These are phyloP conservation scores for Dichomitus squalens DNA, from an alignment of 1,284 basidiomycete species.

Conservation along the genomic window DNA sequence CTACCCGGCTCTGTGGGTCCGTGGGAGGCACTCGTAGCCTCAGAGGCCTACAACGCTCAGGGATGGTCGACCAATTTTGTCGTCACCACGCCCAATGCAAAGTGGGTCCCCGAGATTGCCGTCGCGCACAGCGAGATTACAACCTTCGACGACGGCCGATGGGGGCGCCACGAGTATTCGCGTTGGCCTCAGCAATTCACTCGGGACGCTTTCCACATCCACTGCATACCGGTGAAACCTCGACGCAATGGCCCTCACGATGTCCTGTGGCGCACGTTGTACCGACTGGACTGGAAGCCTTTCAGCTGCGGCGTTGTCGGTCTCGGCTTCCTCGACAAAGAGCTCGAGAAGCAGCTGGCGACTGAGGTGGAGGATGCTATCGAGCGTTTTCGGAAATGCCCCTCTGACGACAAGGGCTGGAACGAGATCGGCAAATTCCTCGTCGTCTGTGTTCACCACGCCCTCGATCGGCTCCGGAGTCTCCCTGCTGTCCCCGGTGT, in stretches of 20 bases:
- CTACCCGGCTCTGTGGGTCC: neutral
- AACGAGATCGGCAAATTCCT: neutral
- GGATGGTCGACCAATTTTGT: neutral
- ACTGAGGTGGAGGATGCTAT: neutral
- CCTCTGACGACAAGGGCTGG: neutral
- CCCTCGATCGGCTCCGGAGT: neutral
- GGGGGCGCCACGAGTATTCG: conserved; percentile 1
- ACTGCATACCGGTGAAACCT: neutral
- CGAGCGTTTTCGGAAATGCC: neutral
- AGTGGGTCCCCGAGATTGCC: neutral
- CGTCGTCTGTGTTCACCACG: neutral
- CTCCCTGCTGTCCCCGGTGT: neutral
- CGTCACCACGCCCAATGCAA: neutral
- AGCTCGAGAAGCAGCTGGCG: neutral
- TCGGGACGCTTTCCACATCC: neutral
- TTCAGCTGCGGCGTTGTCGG: neutral
- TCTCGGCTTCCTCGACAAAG: neutral
- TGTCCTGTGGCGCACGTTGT: neutral
- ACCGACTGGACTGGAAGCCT: neutral
- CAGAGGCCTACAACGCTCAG: neutral
- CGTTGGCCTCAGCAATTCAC: neutral
- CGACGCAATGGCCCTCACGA: neutral
- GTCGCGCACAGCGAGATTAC: conserved; percentile 1
- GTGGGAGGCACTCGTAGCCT: neutral
- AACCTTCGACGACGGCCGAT: neutral